A percentile compares a stretch with the other conserved stretches of the same genome.
Evolutionary conservation across 2,329 filamentous ascomycete genomes (phyloP).

Genomic region (Colletotrichum paranaense): DNA sequence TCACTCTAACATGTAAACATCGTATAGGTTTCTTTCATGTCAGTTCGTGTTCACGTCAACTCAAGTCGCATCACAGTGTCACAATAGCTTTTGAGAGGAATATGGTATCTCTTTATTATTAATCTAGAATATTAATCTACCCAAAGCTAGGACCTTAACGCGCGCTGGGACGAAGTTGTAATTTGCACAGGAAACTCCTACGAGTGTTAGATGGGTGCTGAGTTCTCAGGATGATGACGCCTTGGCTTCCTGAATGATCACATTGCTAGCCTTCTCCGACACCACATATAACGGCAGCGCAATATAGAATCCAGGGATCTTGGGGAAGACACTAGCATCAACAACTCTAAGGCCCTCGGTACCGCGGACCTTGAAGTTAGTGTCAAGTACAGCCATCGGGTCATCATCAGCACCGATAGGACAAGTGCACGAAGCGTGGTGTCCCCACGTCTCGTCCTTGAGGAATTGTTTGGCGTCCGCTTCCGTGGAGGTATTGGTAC

Average conservation of each 20-base stretch:
- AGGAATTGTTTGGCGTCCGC: constrained; percentile 20
- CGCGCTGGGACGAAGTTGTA: background rate
- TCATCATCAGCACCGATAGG: constrained; percentile 68
- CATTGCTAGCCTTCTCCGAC: constrained; percentile 65
- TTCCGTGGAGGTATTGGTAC: constrained; percentile 9
- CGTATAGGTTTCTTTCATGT: too few relatives aligned
- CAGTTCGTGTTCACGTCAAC: too few relatives aligned
- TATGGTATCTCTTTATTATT: background rate
- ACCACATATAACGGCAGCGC: constrained; percentile 64
- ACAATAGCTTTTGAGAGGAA: too few relatives aligned
- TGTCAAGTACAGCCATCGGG: constrained; percentile 66
- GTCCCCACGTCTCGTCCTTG: constrained; percentile 54
- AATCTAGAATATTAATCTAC: background rate
- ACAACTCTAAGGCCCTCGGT: constrained; percentile 68
- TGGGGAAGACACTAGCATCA: constrained; percentile 66
- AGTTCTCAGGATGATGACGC: background rate
- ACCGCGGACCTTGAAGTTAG: constrained; percentile 66
- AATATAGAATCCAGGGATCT: constrained; percentile 48
- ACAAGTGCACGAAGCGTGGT: constrained; percentile 68
- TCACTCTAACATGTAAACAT: too few relatives aligned
- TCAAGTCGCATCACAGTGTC: too few relatives aligned
- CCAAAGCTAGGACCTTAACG: too few relatives aligned
- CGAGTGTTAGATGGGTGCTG: background rate
- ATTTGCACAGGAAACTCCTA: background rate
- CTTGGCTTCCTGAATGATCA: constrained; percentile 40